Base-by-base conservation (phyloP, 2,329 filamentous ascomycete species). In the Ceratocystis papillata region DNA sequence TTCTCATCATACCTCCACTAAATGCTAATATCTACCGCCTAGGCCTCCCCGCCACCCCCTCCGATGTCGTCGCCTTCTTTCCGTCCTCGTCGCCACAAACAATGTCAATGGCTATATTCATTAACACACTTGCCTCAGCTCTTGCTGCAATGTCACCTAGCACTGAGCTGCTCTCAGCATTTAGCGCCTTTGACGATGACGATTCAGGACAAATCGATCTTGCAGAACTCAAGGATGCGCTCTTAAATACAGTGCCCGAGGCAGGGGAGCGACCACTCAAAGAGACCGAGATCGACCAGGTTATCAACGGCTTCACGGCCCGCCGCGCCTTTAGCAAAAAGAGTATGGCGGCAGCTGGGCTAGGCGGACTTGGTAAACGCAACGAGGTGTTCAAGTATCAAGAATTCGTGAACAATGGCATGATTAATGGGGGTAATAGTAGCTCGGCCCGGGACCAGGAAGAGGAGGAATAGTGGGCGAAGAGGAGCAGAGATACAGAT, bases 121-220 rank as follows among this genome's bases (percentile, higher is more conserved):
- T 99, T 25, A 93, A 90, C 73, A 87, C 86, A 0, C 79, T 99
- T 1, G 89, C 92, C 0, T 83, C 84, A 8, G 82, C 89, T 1
- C 79, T 97, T 2, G 83, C 85, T 1, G 82, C 86, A 0, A 79
- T 97, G 20, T 95, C 90, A 0, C 86, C 89, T 0, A 83, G 85
- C 25, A 82, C 85, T 17, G 94, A 99, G 73, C 81, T 99, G 8
- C 79, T 90, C 22, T 93, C 91, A 1, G 94, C 94, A 0, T 93
- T 99, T 70, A 90, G 90, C 1, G 94, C 94, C 0, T 97, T 97
- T 73, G 94, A 99, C 73, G 89, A 96, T 69, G 91, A 96, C 69
- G 94, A 99, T 74, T 94, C 89, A 71, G 94, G 94, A 2, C 91
- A 96, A 75, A 85, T 97, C 48, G 91, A 97, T 73, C 77, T 96